phyloP scores from a whole-genome alignment of 352 stramenopile genomes.

The Pythium aquatile region DNA sequence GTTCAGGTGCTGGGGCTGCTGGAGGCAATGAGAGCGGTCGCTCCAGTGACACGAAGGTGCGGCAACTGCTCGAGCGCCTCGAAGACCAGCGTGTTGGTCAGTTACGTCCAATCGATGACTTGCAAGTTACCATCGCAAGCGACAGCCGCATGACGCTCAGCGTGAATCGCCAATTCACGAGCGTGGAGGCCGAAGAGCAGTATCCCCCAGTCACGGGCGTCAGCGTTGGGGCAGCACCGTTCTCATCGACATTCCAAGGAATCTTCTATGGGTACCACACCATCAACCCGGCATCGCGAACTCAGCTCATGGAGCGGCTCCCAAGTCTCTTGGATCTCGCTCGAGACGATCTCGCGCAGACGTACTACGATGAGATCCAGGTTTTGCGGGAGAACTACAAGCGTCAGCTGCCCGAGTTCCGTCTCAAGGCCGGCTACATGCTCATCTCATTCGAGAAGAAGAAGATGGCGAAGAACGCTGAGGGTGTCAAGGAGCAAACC shows the following conservation, averaged over 20 bases:
- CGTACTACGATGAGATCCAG: constrained; percentile 83
- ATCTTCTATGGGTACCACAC: constrained; percentile 78
- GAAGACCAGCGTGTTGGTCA: constrained; percentile 30
- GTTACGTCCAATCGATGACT: constrained; percentile 46
- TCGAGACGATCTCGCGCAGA: constrained; percentile 77
- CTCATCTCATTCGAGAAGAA: constrained; percentile 74
- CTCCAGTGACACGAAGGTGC: constrained; percentile 18
- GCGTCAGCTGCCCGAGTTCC: constrained; percentile 70
- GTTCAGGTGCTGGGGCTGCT: constrained; percentile 10
- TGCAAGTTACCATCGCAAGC: constrained; percentile 45
- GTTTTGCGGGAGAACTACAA: constrained; percentile 85
- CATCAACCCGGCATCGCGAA: constrained; percentile 47
- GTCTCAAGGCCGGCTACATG: constrained; percentile 79
- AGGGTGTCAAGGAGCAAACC: constrained; percentile 53
- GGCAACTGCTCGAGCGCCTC: constrained; percentile 31
- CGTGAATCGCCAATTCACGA: constrained; percentile 27
- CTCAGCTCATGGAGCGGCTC: constrained; percentile 67
- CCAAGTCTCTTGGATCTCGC: constrained; percentile 68
- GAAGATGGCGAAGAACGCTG: constrained; percentile 48
- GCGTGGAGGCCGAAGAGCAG: constrained; percentile 21
- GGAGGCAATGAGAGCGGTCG: constrained; percentile 7
- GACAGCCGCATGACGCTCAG: constrained; percentile 45
- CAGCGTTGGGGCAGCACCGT: constrained; percentile 40
- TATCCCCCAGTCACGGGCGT: constrained; percentile 24
- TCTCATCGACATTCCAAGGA: constrained; percentile 62